These are phyloP conservation scores for Clohesyomyces aquaticus DNA, from an alignment of 495 filamentous ascomycete species.

Conservation along the genomic window DNA sequence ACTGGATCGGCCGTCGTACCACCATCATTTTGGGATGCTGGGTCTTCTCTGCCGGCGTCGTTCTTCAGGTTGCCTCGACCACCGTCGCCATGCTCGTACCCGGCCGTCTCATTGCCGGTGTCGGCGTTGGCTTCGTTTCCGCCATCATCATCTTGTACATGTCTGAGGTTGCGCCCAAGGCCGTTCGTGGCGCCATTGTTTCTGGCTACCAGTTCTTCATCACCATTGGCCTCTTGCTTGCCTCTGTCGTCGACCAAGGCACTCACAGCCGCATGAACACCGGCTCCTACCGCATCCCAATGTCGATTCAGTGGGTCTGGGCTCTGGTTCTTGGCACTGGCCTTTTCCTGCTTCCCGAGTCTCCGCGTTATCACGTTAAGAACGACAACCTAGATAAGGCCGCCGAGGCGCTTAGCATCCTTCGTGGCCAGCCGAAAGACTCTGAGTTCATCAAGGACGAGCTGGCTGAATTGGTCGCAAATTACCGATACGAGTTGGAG, in stretches of 20 bases:
- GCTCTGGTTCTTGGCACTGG: constrained; percentile 72
- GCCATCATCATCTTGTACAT: constrained; percentile 74
- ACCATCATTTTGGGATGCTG: constrained; percentile 47
- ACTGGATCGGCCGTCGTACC: constrained; percentile 47
- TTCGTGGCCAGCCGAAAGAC: constrained; percentile 68
- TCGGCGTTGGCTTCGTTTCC: constrained; percentile 83
- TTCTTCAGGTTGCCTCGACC: constrained; percentile 49
- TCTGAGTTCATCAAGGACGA: constrained; percentile 67
- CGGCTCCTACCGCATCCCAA: constrained; percentile 78
- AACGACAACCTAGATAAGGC: constrained; percentile 67
- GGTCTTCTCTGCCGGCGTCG: constrained; percentile 49
- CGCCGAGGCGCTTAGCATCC: constrained; percentile 62
- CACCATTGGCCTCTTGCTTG: constrained; percentile 79
- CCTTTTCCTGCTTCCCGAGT: constrained; percentile 78
- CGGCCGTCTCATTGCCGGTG: constrained; percentile 79
- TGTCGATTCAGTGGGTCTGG: constrained; percentile 80
- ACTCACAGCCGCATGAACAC: constrained; percentile 63
- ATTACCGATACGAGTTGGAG: constrained; percentile 74
- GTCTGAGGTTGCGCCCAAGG: constrained; percentile 77
- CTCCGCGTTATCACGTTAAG: constrained; percentile 82
- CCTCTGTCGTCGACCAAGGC: constrained; percentile 73
- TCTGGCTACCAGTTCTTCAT: constrained; percentile 83
- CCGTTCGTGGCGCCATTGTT: constrained; percentile 81
- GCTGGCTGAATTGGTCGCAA: constrained; percentile 74
- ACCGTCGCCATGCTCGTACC: constrained; percentile 70